A percentile compares a stretch with the other conserved stretches of the same genome.
Conservation (phyloP, 129 eudicot species). For the Kitagawia praeruptora region DNA sequence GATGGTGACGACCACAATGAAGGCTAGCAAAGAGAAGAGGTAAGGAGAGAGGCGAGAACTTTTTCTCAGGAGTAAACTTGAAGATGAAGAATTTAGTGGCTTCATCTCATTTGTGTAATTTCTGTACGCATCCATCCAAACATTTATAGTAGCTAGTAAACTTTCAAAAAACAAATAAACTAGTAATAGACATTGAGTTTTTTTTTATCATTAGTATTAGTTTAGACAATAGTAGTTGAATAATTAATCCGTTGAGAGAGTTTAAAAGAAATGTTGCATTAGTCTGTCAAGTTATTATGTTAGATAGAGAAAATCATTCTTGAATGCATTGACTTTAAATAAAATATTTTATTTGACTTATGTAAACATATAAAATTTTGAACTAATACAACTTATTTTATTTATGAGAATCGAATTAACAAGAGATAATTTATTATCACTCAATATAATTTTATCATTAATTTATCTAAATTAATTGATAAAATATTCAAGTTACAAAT, state of each 20-base stretch:
- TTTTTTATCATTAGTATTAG: no score
- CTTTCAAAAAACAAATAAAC: no score
- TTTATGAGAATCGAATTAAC: no score
- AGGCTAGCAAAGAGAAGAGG: constrained; percentile 50
- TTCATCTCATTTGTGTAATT: constrained; percentile 46
- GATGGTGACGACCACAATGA: constrained; percentile 56
- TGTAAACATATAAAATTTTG: no score
- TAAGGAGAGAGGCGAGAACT: constrained; percentile 45
- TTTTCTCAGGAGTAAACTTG: constrained; percentile 34
- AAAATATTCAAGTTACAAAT: no score
- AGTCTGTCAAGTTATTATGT: neutral
- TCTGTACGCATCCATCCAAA: neutral
- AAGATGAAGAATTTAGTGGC: constrained; percentile 40
- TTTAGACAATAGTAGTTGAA: neutral
- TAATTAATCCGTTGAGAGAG: neutral
- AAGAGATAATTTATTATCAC: no score
- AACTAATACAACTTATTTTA: no score
- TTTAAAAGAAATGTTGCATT: neutral
- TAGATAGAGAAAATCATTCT: neutral
- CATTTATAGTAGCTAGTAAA: no score
- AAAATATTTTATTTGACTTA: no score
- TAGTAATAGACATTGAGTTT: no score
- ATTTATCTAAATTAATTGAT: no score
- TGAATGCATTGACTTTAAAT: neutral
- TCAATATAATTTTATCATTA: no score